phyloP scores from a whole-genome alignment of 495 filamentous ascomycete species.

The Niebla homalea region DNA sequence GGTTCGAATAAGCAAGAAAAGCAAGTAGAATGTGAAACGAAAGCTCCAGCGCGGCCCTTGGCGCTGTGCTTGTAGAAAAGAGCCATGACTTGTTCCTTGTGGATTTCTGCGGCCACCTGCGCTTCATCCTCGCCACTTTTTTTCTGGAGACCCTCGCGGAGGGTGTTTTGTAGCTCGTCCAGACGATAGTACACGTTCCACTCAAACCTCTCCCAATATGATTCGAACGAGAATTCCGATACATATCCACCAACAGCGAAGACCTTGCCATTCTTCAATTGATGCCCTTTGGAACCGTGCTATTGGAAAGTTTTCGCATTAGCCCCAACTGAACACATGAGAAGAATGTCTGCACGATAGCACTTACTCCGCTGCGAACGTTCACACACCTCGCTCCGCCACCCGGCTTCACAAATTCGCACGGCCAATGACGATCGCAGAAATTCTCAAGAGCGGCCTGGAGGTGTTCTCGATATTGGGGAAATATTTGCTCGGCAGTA shows the following conservation, averaged over 20 bases:
- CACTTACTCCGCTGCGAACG: slow-evolving; percentile 22
- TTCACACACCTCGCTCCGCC: slow-evolving; percentile 29
- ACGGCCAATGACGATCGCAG: slow-evolving; percentile 34
- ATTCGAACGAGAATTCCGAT: slow-evolving; percentile 27
- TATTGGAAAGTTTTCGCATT: not conserved
- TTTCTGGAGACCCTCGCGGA: not conserved
- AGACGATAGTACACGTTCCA: slow-evolving; percentile 18
- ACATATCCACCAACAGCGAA: slow-evolving; percentile 34
- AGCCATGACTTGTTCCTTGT: slow-evolving; percentile 19
- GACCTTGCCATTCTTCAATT: slow-evolving; percentile 32
- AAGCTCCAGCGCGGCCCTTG: slow-evolving; percentile 3
- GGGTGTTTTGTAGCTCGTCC: slow-evolving; percentile 9
- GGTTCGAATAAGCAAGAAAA: slow-evolving; percentile 25
- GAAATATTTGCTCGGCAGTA: slow-evolving; percentile 16
- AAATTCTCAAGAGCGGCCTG: slow-evolving; percentile 37
- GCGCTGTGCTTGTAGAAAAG: slow-evolving; percentile 18
- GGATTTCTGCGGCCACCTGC: slow-evolving; percentile 19
- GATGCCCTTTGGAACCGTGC: slow-evolving; percentile 38
- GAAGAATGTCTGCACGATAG: too few species aligned
- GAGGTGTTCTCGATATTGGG: slow-evolving; percentile 25
- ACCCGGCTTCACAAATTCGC: slow-evolving; percentile 25
- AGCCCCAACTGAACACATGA: not conserved
- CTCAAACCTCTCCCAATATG: slow-evolving; percentile 22
- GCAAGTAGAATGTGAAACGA: slow-evolving; percentile 24
- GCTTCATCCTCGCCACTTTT: slow-evolving; percentile 19